Conservation (phyloP, 129 eudicot genomes). For the Sambucus nigra region DNA sequence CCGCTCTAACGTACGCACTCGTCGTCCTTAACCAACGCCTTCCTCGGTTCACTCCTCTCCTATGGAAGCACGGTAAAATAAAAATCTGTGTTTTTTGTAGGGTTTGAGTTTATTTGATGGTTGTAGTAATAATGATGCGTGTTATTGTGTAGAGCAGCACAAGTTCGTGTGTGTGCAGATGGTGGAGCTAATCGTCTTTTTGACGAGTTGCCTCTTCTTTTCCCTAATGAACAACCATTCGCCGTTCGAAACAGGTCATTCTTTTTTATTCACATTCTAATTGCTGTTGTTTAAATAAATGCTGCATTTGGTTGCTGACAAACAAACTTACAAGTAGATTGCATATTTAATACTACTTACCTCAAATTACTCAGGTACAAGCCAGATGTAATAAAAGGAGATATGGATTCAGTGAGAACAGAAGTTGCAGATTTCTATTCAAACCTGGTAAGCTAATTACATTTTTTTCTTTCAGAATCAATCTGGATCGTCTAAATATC, state of each 20-base stretch:
- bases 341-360: too few relatives aligned
- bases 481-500: conserved; percentile 1
- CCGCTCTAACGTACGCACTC: conserved; percentile 29
- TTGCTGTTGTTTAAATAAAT: too few relatives aligned
- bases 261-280: too few relatives aligned
- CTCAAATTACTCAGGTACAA: conserved; percentile 86
- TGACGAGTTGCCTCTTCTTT: conserved; percentile 40
- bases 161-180: conserved; percentile 37
- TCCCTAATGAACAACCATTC: conserved; percentile 25
- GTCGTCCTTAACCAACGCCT: conserved; percentile 51
- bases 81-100: not conserved
- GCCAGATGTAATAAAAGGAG: conserved; percentile 88
- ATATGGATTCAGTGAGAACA: conserved; percentile 78
- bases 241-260: conserved; percentile 38
- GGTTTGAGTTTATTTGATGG: not conserved
- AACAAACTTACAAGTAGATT: too few relatives aligned
- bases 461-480: not conserved
- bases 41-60: conserved; percentile 45
- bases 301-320: too few relatives aligned
- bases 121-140: not conserved
- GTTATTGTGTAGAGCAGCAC: conserved; percentile 35
- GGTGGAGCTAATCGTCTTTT: conserved; percentile 47
- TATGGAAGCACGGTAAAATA: conserved; percentile 46
- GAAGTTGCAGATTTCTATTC: conserved; percentile 63
- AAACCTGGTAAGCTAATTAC: conserved; percentile 34